Evolutionary conservation across 108 stramenopile species (phyloP).

Genomic region (Nitzschia inconspicua): DNA sequence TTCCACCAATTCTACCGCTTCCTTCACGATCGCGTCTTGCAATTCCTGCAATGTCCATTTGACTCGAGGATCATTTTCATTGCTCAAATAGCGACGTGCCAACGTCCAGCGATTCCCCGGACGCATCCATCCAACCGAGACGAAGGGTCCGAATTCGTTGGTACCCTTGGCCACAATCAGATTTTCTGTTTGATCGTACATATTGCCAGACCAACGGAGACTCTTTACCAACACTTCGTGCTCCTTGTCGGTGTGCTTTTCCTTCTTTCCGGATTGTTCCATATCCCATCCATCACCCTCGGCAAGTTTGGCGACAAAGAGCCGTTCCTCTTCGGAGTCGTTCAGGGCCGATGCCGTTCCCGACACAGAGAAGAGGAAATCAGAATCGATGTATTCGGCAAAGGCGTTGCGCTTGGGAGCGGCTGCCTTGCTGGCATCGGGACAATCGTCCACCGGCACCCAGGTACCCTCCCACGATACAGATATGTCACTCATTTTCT

Average conservation of each 20-base stretch:
- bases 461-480: constrained; percentile 51
- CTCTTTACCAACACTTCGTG: constrained; percentile 41
- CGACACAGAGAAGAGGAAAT: constrained; percentile 37
- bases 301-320: constrained; percentile 23
- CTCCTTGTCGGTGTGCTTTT: constrained; percentile 36
- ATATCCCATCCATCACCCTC: constrained; percentile 52
- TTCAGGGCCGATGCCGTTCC: constrained; percentile 20
- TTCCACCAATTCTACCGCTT: constrained; percentile 17
- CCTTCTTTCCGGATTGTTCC: constrained; percentile 19
- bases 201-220: constrained; percentile 55
- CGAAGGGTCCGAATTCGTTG: constrained; percentile 51
- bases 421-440: constrained; percentile 45
- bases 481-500: not conserved
- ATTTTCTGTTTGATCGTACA: constrained; percentile 40
- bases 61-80: constrained; percentile 39
- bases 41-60: constrained; percentile 55
- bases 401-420: constrained; percentile 51
- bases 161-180: constrained; percentile 48
- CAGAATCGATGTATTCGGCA: constrained; percentile 40
- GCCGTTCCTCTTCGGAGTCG: not conserved
- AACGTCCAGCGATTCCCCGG: constrained; percentile 60
- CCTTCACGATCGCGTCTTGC: constrained; percentile 33
- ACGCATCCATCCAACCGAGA: constrained; percentile 56
- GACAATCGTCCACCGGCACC: constrained; percentile 34
- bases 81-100: constrained; percentile 50